Evolutionary conservation across 31 red algal species (phyloP).

Genomic region (Porphyra umbilicalis): DNA sequence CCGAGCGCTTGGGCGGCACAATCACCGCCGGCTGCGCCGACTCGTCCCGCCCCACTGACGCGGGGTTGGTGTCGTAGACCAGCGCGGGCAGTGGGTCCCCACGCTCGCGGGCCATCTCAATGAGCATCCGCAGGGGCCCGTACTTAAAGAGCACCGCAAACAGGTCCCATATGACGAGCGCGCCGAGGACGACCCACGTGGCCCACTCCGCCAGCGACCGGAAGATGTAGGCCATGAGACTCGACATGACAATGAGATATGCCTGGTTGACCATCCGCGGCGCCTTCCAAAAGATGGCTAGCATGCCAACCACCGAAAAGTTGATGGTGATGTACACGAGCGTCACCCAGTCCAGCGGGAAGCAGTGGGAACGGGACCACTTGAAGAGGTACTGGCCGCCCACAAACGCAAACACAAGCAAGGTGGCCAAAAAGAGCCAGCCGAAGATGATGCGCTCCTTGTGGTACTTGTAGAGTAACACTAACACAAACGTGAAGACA

Average conservation of each 20-base stretch:
- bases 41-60: conserved; percentile 34
- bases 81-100: conserved; percentile 56
- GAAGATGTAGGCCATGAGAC: conserved; percentile 78
- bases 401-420: conserved; percentile 54
- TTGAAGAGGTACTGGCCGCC: conserved; percentile 75
- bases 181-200: conserved; percentile 55
- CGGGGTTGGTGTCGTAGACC: conserved; percentile 75
- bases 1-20: neutral
- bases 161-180: conserved; percentile 76
- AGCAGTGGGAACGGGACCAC: conserved; percentile 64
- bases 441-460: conserved; percentile 32
- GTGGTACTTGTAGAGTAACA: conserved; percentile 60
- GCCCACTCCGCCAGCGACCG: conserved; percentile 52
- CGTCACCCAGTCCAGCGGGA: conserved; percentile 78
- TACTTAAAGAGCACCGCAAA: conserved; percentile 58
- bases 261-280: conserved; percentile 56
- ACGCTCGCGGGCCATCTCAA: conserved; percentile 59
- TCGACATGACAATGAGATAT: conserved; percentile 70
- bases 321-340: conserved; percentile 51
- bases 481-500: conserved; percentile 61
- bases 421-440: conserved; percentile 58
- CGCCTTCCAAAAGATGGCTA: conserved; percentile 70
- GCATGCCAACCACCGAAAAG: conserved; percentile 64
- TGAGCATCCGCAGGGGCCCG: conserved; percentile 59
- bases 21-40: conserved; percentile 11